These are phyloP conservation scores for Bifiguratus adelaidae DNA, from an alignment of 192 early-diverging fungal species.

Conservation along the genomic window DNA sequence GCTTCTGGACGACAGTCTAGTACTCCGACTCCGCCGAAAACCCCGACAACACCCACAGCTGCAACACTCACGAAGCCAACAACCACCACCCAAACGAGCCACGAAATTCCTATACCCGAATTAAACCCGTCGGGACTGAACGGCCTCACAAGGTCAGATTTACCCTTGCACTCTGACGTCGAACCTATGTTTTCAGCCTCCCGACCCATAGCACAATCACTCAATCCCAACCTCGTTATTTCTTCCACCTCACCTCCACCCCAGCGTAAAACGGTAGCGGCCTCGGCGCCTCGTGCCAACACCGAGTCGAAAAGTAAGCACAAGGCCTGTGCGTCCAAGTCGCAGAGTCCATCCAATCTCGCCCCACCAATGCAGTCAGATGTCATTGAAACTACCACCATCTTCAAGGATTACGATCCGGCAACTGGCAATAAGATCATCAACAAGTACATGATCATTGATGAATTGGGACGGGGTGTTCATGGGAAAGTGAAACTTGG, in stretches of 20 bases:
- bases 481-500: slow-evolving; percentile 96
- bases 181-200: too few species aligned
- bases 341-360: background rate
- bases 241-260: background rate
- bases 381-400: slow-evolving; percentile 76
- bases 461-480: slow-evolving; percentile 84
- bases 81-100: too few species aligned
- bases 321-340: background rate
- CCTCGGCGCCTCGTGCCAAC: background rate
- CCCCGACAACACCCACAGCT: too few species aligned
- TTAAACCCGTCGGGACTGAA: too few species aligned
- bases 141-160: too few species aligned
- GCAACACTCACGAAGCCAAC: too few species aligned
- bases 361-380: background rate
- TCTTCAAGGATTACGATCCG: slow-evolving; percentile 77
- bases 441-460: slow-evolving; percentile 88
- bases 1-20: too few species aligned
- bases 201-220: background rate
- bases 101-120: too few species aligned
- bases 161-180: too few species aligned
- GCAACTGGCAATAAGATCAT: slow-evolving; percentile 88
- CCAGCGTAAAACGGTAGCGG: background rate
- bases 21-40: too few species aligned
- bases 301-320: background rate
- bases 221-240: background rate